A percentile compares a stretch with the other conserved stretches of the same genome.
These are phyloP conservation scores for Neonectria faginata DNA, from an alignment of 2,329 filamentous ascomycete genomes.

Conservation along the genomic window DNA sequence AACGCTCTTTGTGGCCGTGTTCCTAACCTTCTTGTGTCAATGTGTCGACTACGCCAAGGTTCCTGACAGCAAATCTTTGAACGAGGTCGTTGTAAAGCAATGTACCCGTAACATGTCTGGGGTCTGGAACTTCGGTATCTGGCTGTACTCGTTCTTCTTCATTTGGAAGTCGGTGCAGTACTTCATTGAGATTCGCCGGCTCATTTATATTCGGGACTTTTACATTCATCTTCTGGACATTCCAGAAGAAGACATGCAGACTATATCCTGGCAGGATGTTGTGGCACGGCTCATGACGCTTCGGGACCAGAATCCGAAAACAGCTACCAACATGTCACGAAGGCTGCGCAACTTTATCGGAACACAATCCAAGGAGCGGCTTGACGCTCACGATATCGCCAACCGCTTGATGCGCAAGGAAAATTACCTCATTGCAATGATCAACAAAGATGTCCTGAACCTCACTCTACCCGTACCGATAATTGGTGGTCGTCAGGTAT, in stretches of 20 bases:
- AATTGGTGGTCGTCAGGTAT: slow-evolving; percentile 80
- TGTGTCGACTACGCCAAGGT: slow-evolving; percentile 86
- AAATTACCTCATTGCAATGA: slow-evolving; percentile 95
- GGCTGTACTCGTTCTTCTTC: slow-evolving; percentile 88
- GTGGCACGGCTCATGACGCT: slow-evolving; percentile 87
- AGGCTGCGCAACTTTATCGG: slow-evolving; percentile 71
- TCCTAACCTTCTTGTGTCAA: slow-evolving; percentile 85
- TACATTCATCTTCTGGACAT: slow-evolving; percentile 86
- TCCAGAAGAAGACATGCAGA: slow-evolving; percentile 87
- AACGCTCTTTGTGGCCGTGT: slow-evolving; percentile 82
- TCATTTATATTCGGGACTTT: slow-evolving; percentile 85
- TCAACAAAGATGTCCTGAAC: slow-evolving; percentile 96
- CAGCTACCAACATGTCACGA: slow-evolving; percentile 67
- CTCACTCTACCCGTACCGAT: slow-evolving; percentile 89
- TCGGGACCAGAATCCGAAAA: slow-evolving; percentile 87
- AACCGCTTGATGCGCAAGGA: slow-evolving; percentile 96
- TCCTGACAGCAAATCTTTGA: slow-evolving; percentile 69
- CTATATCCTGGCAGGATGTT: slow-evolving; percentile 92
- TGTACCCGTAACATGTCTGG: slow-evolving; percentile 83
- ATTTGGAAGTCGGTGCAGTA: slow-evolving; percentile 83
- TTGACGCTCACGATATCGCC: slow-evolving; percentile 97
- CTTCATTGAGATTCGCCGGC: slow-evolving; percentile 76
- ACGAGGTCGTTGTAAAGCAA: slow-evolving; percentile 72
- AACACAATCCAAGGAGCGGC: slow-evolving; percentile 89
- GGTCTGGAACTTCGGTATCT: slow-evolving; percentile 81